phyloP scores from a whole-genome alignment of 257 asterid genomes.

The Solanum neorickii region DNA sequence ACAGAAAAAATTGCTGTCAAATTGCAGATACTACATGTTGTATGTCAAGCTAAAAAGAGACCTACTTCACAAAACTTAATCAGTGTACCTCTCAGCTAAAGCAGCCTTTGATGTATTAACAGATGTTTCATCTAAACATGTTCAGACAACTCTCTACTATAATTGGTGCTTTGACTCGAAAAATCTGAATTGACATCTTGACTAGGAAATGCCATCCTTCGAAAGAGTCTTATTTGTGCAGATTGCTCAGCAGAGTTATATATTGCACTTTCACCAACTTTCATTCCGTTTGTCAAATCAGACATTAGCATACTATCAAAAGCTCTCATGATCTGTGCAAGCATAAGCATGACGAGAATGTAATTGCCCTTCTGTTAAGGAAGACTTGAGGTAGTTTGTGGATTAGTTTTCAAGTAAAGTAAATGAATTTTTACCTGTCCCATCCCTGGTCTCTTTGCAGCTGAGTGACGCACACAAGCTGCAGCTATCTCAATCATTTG shows the following conservation, averaged over 20 bases:
- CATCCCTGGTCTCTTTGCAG: constrained; percentile 81
- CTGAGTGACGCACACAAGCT: constrained; percentile 87
- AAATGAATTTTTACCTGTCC: constrained; percentile 54
- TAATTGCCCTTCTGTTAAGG: not conserved
- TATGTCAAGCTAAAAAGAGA: constrained; percentile 9
- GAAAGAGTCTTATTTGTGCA: constrained; percentile 69
- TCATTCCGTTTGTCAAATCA: constrained; percentile 80
- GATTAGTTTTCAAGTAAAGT: not conserved
- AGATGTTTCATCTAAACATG: not conserved
- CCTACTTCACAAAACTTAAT: constrained; percentile 13
- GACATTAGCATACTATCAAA: constrained; percentile 49
- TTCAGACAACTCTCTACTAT: constrained; percentile 6
- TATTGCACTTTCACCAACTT: constrained; percentile 73
- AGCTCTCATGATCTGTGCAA: constrained; percentile 66
- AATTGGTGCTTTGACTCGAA: constrained; percentile 32
- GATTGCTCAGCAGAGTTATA: constrained; percentile 67
- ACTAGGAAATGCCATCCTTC: constrained; percentile 77
- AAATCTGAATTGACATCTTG: constrained; percentile 54
- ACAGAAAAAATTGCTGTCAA: constrained; percentile 23
- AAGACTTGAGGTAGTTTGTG: not conserved
- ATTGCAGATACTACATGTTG: not conserved
- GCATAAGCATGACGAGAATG: not conserved
- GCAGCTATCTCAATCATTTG: constrained; percentile 76
- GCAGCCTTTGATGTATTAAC: not conserved
- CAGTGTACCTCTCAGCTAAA: constrained; percentile 10